Conservation (phyloP, 129 eudicot genomes). For the Logfia minima region DNA sequence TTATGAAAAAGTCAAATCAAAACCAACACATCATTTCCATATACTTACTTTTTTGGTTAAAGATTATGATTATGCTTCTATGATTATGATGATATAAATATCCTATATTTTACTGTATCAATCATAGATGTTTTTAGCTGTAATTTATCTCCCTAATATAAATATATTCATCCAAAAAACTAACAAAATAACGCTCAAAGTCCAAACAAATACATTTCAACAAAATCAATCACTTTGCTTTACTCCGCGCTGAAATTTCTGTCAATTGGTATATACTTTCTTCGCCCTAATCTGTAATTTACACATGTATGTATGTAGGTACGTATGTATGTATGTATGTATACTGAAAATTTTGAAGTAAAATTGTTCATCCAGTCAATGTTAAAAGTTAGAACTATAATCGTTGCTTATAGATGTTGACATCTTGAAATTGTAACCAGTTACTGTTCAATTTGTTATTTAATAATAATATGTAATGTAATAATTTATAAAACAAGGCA, state of each 20-base stretch:
- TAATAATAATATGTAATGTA: neutral
- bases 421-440: constrained; percentile 9
- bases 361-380: neutral
- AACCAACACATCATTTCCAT: too few relatives aligned
- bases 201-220: neutral
- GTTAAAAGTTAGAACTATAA: too few relatives aligned
- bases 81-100: too few relatives aligned
- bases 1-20: too few relatives aligned
- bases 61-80: too few relatives aligned
- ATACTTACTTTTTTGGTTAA: too few relatives aligned
- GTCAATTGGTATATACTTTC: neutral
- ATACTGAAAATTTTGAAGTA: neutral
- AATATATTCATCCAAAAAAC: too few relatives aligned
- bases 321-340: neutral
- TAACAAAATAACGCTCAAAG: neutral
- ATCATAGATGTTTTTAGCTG: too few relatives aligned
- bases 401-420: neutral
- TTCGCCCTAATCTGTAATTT: neutral
- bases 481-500: constrained; percentile 6
- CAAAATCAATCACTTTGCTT: neutral
- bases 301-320: too few relatives aligned
- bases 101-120: too few relatives aligned
- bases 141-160: too few relatives aligned
- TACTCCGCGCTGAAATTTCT: neutral
- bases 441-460: neutral